phyloP scores from a whole-genome alignment of 1,284 basidiomycete species.

The Ceratobasidium sp. region DNA sequence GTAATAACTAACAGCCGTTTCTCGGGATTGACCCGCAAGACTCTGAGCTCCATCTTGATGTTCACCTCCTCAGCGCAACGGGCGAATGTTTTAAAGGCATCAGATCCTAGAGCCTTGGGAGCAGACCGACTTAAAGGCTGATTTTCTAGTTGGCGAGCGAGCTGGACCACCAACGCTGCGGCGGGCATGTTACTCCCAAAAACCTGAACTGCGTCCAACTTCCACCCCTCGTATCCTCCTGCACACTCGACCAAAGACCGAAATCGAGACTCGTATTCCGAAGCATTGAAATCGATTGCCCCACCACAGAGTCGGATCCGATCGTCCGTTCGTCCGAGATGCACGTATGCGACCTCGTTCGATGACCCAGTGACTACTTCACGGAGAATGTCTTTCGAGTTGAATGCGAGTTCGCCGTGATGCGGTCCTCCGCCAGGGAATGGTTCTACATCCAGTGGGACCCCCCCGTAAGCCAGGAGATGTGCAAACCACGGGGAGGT shows the following conservation, averaged over 20 bases:
- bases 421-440: neutral
- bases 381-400: neutral
- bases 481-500: neutral
- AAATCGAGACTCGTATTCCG: neutral
- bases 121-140: neutral
- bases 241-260: neutral
- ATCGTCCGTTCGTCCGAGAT: neutral
- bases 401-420: neutral
- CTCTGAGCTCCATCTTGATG: neutral
- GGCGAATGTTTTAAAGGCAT: neutral
- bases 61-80: neutral
- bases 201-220: neutral
- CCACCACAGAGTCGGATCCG: neutral
- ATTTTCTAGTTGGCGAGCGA: neutral
- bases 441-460: neutral
- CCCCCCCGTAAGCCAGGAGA: neutral
- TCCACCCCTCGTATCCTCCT: neutral
- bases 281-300: neutral
- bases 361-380: too few species aligned
- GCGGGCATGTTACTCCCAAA: conserved; percentile 1
- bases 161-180: conserved; percentile 10
- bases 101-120: neutral
- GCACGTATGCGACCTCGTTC: neutral
- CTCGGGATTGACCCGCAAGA: neutral
- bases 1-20: conserved; percentile 1